Evolutionary conservation across 768 basidiomycete species (phyloP), one percentile per base, ranked within the genome.

Genomic region (Mycena amicta): DNA sequence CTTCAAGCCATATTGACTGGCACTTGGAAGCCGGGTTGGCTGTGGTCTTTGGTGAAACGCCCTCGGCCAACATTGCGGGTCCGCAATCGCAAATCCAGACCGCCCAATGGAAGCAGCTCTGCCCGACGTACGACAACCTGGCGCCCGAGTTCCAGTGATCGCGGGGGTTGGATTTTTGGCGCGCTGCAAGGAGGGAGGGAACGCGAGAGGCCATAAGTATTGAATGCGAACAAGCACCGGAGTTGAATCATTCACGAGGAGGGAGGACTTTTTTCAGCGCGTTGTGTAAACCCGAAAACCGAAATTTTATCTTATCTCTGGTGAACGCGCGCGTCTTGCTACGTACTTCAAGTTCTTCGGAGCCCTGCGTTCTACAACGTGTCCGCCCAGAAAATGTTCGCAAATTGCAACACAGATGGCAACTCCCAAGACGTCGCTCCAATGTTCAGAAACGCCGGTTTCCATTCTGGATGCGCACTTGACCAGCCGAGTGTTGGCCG

Each of bases 11-110:
- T 66, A 72, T 74, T 31, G 73, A 74, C 51, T 74, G 72, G 72
- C 73, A 74, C 60, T 46, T 74, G 57, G 73, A 74, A 63, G 71
- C 70, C 22, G 74, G 74, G 22, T 66, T 75, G 5, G 74, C 74
- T 5, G 66, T 75, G 46, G 74, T 71, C 15, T 73, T 74, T 46
- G 72, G 66, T 4, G 72, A 72, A 60, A 51, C 65, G 4, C 72
- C 73, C 1, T 56, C 60, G 12, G 67, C 67, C 11, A 72, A 73
- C 50, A 59, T 69, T 23, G 40, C 46, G 0, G 73, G 73, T 1
- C 64, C 66, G 1, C 71, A 74, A 45, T 64, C 70, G 22, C 73
- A 73, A 52, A 73, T 73, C 33, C 61, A 59, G n/a, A 63, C 67
- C 16, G 68, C 71, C 16, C 70, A 72, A 29, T 74, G 72, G 72